Evolutionary conservation across 345 rosid genomes (phyloP), one percentile per base, ranked within the genome.

Genomic region (Nasturtium officinale): DNA sequence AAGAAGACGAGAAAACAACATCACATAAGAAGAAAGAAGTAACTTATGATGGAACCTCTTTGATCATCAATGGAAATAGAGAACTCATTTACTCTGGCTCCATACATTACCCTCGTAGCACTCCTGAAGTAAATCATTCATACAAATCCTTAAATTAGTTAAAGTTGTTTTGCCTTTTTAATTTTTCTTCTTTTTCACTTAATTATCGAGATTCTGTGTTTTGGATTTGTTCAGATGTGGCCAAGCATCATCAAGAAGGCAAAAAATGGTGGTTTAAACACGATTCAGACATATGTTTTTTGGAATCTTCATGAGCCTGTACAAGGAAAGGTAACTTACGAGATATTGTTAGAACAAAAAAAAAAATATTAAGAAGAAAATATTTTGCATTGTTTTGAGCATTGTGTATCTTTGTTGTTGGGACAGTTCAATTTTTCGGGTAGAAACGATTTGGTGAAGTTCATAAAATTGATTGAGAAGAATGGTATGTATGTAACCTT

Each of bases 401-500:
- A 54, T 18, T 15, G 33, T 38, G 1, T 6, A 16, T 67, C n/a
- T 13, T 45, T 26, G 33, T 28, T 30, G 33, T 20, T 59, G 67
- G 33, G 29, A 77, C 79, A 94, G 97, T 86, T 30, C 74, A 83
- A 90, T 65, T 95, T 91, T 61, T 76, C 86, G 28, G 99, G 96
- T 5, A 55, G 79, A 72, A 74, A 78, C 57, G 98, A 92, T 65
- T 46, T 95, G 76, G 96, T 92, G 66, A 89, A 82, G 69, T 95
- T 91, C 78, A 72, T 95, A 76, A 95, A 80, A 83, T 2, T 82
- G 77, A 75, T 87, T 30, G 59, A 47, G 28, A 88, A 89, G 78
- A 73, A 86, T 26, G 82, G 81, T 1, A 75, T 91, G 94, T 87
- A 78, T 65, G 93, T 67, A 42, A 84, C 80, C 43, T 76, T 95